phyloP scores from a whole-genome alignment of 2,329 filamentous ascomycete species.

The Penicillium sumatraense region DNA sequence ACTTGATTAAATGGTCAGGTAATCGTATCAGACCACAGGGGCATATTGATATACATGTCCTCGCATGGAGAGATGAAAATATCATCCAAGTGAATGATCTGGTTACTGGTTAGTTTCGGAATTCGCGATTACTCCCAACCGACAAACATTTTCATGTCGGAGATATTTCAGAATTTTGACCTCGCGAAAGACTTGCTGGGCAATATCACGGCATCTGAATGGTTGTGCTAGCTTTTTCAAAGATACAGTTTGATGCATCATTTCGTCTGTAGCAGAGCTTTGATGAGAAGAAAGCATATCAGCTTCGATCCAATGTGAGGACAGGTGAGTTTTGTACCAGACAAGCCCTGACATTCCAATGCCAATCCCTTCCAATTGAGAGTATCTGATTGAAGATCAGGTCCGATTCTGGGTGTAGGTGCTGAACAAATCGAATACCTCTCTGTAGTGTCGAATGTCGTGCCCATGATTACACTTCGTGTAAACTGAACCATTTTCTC shows the following conservation, averaged over 20 bases:
- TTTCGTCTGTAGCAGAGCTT: neutral
- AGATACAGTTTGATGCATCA: neutral
- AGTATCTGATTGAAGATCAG: too few relatives aligned
- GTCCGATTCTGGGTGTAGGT: too few relatives aligned
- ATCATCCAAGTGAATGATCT: constrained; percentile 97
- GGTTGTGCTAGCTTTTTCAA: neutral
- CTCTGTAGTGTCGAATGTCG: too few relatives aligned
- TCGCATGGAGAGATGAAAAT: constrained; percentile 99
- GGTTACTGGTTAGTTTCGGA: constrained; percentile 22
- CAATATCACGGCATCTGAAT: neutral
- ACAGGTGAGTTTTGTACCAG: constrained; percentile 68
- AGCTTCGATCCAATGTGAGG: constrained; percentile 40
- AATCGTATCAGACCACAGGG: constrained; percentile 71
- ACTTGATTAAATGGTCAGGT: neutral
- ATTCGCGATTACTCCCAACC: neutral
- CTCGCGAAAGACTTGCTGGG: constrained; percentile 76
- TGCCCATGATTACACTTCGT: too few relatives aligned
- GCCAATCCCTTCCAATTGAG: too few relatives aligned
- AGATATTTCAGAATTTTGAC: constrained; percentile 95
- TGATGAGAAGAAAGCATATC: neutral
- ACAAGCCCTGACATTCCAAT: constrained; percentile 93
- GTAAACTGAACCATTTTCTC: too few relatives aligned
- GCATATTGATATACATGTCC: constrained; percentile 94
- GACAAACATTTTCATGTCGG: constrained; percentile 85
- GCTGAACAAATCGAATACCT: too few relatives aligned